Evolutionary conservation across 1,284 basidiomycete species (phyloP).

Genomic region (Sanguinoderma infundibulare): DNA sequence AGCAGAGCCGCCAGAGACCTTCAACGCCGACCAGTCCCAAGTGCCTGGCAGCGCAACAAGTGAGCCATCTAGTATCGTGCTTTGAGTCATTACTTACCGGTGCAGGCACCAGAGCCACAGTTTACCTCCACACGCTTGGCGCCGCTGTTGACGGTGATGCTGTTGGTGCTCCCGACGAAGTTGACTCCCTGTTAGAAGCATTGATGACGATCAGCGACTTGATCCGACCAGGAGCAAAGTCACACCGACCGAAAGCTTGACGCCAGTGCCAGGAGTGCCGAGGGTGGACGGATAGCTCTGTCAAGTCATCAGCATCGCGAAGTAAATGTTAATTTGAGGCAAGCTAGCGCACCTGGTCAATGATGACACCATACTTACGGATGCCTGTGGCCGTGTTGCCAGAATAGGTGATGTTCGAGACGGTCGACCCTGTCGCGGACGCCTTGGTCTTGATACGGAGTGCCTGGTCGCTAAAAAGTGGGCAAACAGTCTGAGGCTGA

Average conservation of each 20-base stretch:
- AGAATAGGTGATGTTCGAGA: conserved; percentile 43
- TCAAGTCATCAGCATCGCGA: neutral
- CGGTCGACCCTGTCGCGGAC: conserved; percentile 38
- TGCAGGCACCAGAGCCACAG: conserved; percentile 36
- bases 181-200: conserved; percentile 31
- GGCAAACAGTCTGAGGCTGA: neutral
- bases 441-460: conserved; percentile 47
- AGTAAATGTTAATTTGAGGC: neutral
- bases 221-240: neutral
- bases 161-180: conserved; percentile 34
- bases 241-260: conserved; percentile 32
- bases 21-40: conserved; percentile 57
- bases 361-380: conserved; percentile 42
- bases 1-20: conserved; percentile 46
- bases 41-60: conserved; percentile 36
- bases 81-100: conserved; percentile 33
- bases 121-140: conserved; percentile 38
- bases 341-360: conserved; percentile 36
- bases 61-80: too few relatives aligned
- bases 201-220: neutral
- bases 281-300: conserved; percentile 44
- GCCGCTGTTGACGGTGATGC: conserved; percentile 30
- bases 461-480: conserved; percentile 39
- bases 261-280: conserved; percentile 42
- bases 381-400: conserved; percentile 34